These are phyloP conservation scores for Colletotrichum spinosum DNA, from an alignment of 2,329 filamentous ascomycete genomes.

Conservation along the genomic window DNA sequence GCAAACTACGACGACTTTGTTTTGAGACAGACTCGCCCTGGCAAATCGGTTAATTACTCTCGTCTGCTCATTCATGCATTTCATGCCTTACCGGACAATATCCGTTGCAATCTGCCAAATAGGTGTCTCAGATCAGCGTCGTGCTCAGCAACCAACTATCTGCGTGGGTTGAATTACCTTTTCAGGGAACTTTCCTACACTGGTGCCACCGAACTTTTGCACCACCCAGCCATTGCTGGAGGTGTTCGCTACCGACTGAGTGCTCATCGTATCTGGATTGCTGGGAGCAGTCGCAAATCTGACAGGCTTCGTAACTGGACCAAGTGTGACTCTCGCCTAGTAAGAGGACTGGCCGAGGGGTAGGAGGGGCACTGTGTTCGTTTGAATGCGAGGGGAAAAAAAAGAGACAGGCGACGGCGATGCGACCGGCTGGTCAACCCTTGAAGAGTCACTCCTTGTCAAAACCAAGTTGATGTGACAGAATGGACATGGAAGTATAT, in stretches of 20 bases:
- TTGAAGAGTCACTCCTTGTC: background rate
- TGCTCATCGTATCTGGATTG: constrained; percentile 33
- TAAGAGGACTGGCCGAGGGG: constrained; percentile 11
- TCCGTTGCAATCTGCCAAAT: constrained; percentile 68
- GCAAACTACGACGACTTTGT: constrained; percentile 91
- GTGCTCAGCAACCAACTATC: constrained; percentile 29
- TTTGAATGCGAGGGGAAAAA: constrained; percentile 25
- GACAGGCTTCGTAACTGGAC: constrained; percentile 7
- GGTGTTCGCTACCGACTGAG: constrained; percentile 45
- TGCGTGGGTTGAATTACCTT: constrained; percentile 58
- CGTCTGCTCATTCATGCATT: background rate
- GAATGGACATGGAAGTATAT: background rate
- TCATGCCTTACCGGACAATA: constrained; percentile 68
- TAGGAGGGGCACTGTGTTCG: constrained; percentile 25
- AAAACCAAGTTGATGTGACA: background rate
- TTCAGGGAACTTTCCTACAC: constrained; percentile 91
- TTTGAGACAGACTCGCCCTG: constrained; percentile 71
- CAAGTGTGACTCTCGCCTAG: constrained; percentile 25
- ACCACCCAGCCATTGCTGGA: constrained; percentile 77
- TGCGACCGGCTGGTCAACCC: constrained; percentile 28
- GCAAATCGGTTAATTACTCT: constrained; percentile 37
- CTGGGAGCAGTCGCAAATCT: constrained; percentile 4
- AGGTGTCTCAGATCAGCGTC: constrained; percentile 44
- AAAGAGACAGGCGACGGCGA: constrained; percentile 17
- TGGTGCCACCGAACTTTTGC: constrained; percentile 96